A percentile compares a stretch with the other conserved stretches of the same genome.
Evolutionary conservation across 805 yeast genomes (phyloP).

Genomic region (Ogataea trehalophila): DNA sequence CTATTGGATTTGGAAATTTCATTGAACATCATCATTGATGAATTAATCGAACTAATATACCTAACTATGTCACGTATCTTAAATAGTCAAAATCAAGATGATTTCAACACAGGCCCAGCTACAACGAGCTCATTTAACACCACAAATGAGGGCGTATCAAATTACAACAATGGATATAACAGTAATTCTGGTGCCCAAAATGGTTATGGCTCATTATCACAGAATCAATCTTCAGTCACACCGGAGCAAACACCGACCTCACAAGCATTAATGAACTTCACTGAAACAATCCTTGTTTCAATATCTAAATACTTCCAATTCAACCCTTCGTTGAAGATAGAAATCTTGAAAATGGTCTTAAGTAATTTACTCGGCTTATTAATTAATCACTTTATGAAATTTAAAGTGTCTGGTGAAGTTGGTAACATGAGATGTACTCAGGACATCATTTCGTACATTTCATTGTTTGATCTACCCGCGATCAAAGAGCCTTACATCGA

Average conservation of each 20-base stretch:
- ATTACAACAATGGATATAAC: too few species aligned
- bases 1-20: conserved; percentile 46
- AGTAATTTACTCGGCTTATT: conserved; percentile 43
- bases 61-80: conserved; percentile 46
- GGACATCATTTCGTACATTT: conserved; percentile 74
- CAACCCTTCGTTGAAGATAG: conserved; percentile 19
- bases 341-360: conserved; percentile 19
- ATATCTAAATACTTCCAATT: conserved; percentile 32
- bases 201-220: too few species aligned
- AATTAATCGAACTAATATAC: conserved; percentile 49
- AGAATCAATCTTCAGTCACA: too few species aligned
- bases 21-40: conserved; percentile 58
- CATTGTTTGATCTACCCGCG: conserved; percentile 17
- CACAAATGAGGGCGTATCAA: too few species aligned
- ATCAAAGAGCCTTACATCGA: too few species aligned
- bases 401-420: conserved; percentile 59
- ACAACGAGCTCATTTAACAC: conserved; percentile 5
- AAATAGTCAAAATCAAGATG: conserved; percentile 63
- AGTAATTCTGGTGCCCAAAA: too few species aligned
- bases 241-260: conserved; percentile 68
- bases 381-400: conserved; percentile 69
- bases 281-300: conserved; percentile 31
- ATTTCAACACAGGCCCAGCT: conserved; percentile 38
- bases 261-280: conserved; percentile 50
- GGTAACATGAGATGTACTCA: conserved; percentile 83